Evolutionary conservation across 2,329 filamentous ascomycete species (phyloP), one percentile per base, ranked within the genome.

Genomic region (Fusarium sacchari): DNA sequence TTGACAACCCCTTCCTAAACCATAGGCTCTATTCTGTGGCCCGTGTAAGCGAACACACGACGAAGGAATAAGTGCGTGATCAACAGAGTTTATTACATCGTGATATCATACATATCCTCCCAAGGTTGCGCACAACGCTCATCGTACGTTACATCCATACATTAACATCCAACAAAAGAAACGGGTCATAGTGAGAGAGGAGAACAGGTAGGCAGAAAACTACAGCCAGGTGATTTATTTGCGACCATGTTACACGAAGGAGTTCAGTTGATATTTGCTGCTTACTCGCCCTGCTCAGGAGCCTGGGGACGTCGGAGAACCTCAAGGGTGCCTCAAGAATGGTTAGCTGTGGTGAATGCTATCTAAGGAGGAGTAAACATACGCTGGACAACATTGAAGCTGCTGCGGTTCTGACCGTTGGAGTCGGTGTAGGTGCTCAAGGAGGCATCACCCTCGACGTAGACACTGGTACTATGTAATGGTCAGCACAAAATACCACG

Each of bases 311-410:
- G 85, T 79, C 81, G 84, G 66, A 87, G 80, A 61, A 87, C 81
- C 77, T 87, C 85, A 18, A 87, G 80, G 76, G 64, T 81, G 75
- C 85, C 85, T 86, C 69, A 22, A n/a, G 9, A 14, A 43, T 24
- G 17, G 60, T 81, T 50, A 79, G 75, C 26, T 58, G 15, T 32
- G 46, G 32, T 32, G 20, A 20, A 28, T 40, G 26, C 24, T n/a
- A 20, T 50, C 36, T 26, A 43, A 64, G 67, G 24, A 60, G 36
- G 34, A 44, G 43, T 34, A n/a, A 28, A 87, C 93, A 79, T 90
- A 97, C 96, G 92, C 85, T 97, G 94, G 57, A 92, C 83, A 78
- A 98, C 86, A 83, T 86, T 95, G 79, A 98, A 81, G 56, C 84
- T 80, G 61, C 83, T 89, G 75, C 86, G 87, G 77, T 85, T 89